These are phyloP conservation scores for Begonia peltatifolia DNA, from an alignment of 306 rosid species.

Conservation along the genomic window DNA sequence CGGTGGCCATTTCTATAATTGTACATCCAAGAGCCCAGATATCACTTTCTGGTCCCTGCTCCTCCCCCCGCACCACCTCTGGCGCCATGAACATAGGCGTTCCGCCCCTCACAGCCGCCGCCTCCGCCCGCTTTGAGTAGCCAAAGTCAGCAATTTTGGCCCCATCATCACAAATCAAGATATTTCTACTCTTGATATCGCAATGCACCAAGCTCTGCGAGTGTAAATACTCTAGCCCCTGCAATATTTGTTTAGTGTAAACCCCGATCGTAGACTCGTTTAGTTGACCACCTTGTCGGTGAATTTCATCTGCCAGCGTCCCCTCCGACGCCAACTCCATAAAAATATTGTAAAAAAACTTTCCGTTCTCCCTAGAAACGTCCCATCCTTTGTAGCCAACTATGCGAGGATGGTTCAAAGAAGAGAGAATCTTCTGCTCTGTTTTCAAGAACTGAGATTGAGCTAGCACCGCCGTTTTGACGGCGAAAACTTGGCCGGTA, in stretches of 20 bases:
- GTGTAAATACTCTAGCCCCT: constrained; percentile 63
- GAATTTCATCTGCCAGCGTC: constrained; percentile 21
- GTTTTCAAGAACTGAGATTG: constrained; percentile 31
- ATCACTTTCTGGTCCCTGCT: constrained; percentile 57
- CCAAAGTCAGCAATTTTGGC: constrained; percentile 79
- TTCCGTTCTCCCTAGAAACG: constrained; percentile 35
- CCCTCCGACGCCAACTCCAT: constrained; percentile 63
- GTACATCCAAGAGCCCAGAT: constrained; percentile 91
- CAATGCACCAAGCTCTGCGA: constrained; percentile 66
- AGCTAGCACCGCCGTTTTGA: constrained; percentile 51
- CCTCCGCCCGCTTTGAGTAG: constrained; percentile 34
- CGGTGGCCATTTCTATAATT: constrained; percentile 58
- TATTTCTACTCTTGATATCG: constrained; percentile 69
- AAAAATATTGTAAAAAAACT: constrained; percentile 47
- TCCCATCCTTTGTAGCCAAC: constrained; percentile 53
- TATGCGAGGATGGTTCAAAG: constrained; percentile 39
- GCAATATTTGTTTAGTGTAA: constrained; percentile 30
- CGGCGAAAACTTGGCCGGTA: constrained; percentile 34
- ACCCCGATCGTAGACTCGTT: constrained; percentile 17
- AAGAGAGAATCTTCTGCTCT: constrained; percentile 49
- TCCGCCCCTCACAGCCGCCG: constrained; percentile 25
- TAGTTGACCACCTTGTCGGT: constrained; percentile 23
- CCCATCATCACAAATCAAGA: constrained; percentile 44
- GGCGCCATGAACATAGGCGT: constrained; percentile 93
- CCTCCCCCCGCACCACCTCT: constrained; percentile 77